Evolutionary conservation across 1,284 basidiomycete species (phyloP).

Genomic region (Cutaneotrichosporon spelunceum): DNA sequence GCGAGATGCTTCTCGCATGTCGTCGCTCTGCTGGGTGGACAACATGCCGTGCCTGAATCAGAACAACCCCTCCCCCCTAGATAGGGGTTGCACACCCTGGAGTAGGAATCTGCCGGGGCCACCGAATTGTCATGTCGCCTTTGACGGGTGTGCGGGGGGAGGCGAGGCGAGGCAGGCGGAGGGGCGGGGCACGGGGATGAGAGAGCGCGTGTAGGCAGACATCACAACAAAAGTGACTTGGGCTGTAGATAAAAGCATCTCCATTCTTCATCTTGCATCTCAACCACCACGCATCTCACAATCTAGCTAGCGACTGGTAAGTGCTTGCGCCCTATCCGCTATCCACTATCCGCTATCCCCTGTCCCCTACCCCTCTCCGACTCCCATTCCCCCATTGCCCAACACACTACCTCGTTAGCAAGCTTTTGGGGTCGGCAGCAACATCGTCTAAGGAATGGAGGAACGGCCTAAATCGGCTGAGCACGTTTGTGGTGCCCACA

Average conservation of each 20-base stretch:
- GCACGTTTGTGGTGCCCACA: constrained; percentile 2
- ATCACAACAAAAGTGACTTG: neutral
- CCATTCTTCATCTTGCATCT: neutral
- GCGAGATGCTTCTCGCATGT: neutral
- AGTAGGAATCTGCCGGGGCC: neutral
- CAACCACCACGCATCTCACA: too few relatives aligned
- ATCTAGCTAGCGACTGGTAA: too few relatives aligned
- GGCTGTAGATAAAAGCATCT: neutral
- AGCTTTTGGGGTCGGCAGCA: too few relatives aligned
- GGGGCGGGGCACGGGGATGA: neutral
- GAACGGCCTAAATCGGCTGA: too few relatives aligned
- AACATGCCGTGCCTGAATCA: neutral
- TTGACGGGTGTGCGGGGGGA: neutral
- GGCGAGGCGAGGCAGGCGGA: neutral
- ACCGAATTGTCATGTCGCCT: neutral
- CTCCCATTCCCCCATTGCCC: too few relatives aligned
- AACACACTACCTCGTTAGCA: too few relatives aligned
- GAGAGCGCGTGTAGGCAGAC: neutral
- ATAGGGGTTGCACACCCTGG: neutral
- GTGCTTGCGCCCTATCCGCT: too few relatives aligned
- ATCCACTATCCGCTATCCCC: too few relatives aligned
- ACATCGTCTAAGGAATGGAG: too few relatives aligned
- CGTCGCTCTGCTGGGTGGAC: neutral
- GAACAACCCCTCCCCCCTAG: too few relatives aligned
- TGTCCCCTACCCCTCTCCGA: too few relatives aligned